These are phyloP conservation scores for Tremellales sp. DNA, from an alignment of 1,284 basidiomycete species.

Conservation along the genomic window DNA sequence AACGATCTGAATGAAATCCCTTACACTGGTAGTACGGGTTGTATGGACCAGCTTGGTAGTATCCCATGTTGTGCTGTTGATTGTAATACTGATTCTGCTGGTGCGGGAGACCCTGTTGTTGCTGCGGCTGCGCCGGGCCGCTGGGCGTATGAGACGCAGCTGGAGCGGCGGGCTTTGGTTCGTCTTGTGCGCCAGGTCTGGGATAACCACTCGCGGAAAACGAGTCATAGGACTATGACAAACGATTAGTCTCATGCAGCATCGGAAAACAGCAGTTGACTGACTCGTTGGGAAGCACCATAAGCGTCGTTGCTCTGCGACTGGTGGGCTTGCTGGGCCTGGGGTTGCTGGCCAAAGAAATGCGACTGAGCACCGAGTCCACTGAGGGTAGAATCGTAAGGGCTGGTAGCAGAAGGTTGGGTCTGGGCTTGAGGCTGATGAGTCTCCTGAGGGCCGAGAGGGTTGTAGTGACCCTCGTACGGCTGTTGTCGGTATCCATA, in stretches of 20 bases:
- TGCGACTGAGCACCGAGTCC: constrained; percentile 21
- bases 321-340: constrained; percentile 24
- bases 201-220: constrained; percentile 46
- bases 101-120: constrained; percentile 31
- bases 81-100: constrained; percentile 48
- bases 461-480: constrained; percentile 27
- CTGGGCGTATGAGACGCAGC: constrained; percentile 34
- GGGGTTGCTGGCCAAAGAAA: constrained; percentile 23
- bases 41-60: constrained; percentile 48
- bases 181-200: constrained; percentile 41
- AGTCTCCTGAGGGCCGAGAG: constrained; percentile 22
- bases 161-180: constrained; percentile 35
- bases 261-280: neutral
- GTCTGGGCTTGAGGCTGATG: constrained; percentile 22
- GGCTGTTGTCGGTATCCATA: constrained; percentile 39
- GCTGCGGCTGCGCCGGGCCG: constrained; percentile 35
- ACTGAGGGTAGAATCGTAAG: constrained; percentile 19
- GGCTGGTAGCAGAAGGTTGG: constrained; percentile 25
- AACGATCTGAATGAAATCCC: constrained; percentile 13
- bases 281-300: constrained; percentile 25
- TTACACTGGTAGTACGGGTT: constrained; percentile 51
- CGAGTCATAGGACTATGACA: constrained; percentile 43
- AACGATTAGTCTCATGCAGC: neutral
- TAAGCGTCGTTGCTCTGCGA: constrained; percentile 26
- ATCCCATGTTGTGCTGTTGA: constrained; percentile 44